Evolutionary conservation across 2,329 filamentous ascomycete species (phyloP).

Genomic region (Claviceps sp.): DNA sequence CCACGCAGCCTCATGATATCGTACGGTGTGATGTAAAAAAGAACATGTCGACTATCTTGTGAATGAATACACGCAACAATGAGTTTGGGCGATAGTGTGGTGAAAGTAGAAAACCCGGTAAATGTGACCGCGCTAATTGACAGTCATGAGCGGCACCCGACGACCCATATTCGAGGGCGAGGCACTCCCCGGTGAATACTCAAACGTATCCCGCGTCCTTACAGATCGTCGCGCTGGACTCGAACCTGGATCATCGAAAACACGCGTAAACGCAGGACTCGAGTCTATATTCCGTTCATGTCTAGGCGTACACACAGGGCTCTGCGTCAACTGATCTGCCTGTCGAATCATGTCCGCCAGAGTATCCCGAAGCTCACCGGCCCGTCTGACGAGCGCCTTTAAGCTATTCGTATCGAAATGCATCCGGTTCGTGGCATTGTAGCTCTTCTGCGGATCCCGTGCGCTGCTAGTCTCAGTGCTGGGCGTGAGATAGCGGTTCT

Average conservation of each 20-base stretch:
- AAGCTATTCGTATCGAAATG: slow-evolving; percentile 58
- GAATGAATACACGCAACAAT: not conserved
- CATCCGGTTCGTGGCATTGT: slow-evolving; percentile 35
- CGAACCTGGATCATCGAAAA: slow-evolving; percentile 49
- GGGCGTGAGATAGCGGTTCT: slow-evolving; percentile 33
- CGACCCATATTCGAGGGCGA: slow-evolving; percentile 35
- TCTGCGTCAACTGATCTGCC: slow-evolving; percentile 44
- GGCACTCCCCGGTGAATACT: slow-evolving; percentile 38
- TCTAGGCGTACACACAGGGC: slow-evolving; percentile 38
- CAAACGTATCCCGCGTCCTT: slow-evolving; percentile 38
- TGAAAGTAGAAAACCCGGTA: not conserved
- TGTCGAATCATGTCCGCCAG: slow-evolving; percentile 47
- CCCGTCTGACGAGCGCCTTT: slow-evolving; percentile 51
- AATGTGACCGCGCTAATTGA: slow-evolving; percentile 25
- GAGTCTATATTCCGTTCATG: slow-evolving; percentile 34
- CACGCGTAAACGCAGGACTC: slow-evolving; percentile 53
- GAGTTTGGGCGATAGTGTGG: not conserved
- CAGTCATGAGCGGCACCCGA: slow-evolving; percentile 53
- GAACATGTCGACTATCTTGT: not conserved
- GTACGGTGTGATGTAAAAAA: too few relatives aligned
- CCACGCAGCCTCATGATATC: too few relatives aligned
- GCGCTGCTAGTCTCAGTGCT: slow-evolving; percentile 21
- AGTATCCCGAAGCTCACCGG: slow-evolving; percentile 43
- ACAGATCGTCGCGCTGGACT: slow-evolving; percentile 36
- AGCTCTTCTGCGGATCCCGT: slow-evolving; percentile 14